A percentile compares a stretch with the other conserved stretches of the same genome.
Evolutionary conservation across 805 yeast species (phyloP).

Genomic region (Kuraishia cidri): DNA sequence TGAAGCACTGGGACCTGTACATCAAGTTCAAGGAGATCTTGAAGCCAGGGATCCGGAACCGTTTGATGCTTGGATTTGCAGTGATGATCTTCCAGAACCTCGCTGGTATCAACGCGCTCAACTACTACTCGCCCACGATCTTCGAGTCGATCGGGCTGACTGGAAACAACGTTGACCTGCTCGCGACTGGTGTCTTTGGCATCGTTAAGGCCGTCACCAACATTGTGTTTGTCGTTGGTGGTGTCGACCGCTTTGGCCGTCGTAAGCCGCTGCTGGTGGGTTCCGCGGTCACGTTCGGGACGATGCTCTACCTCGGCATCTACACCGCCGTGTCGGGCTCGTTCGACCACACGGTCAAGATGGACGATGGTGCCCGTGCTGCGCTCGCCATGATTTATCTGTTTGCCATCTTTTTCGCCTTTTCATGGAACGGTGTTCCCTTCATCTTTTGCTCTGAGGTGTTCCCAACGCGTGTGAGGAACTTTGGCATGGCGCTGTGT

Average conservation of each 20-base stretch:
- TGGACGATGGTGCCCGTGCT: slow-evolving; percentile 22
- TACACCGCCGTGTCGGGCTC: slow-evolving; percentile 33
- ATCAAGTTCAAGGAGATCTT: slow-evolving; percentile 27
- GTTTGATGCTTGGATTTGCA: slow-evolving; percentile 27
- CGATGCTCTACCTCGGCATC: slow-evolving; percentile 40
- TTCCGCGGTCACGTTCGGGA: slow-evolving; percentile 28
- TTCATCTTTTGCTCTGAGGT: slow-evolving; percentile 39
- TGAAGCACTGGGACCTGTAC: too few species aligned
- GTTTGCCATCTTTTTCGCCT: slow-evolving; percentile 34
- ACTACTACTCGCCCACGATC: slow-evolving; percentile 44
- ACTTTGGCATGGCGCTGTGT: slow-evolving; percentile 31
- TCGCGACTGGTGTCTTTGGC: slow-evolving; percentile 47
- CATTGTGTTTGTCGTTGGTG: slow-evolving; percentile 31
- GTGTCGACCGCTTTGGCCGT: slow-evolving; percentile 39
- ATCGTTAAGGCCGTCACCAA: slow-evolving; percentile 35
- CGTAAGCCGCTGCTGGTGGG: slow-evolving; percentile 28
- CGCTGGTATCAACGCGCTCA: slow-evolving; percentile 40
- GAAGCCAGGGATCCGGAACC: slow-evolving; percentile 16
- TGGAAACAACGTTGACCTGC: slow-evolving; percentile 33
- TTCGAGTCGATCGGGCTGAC: slow-evolving; percentile 39
- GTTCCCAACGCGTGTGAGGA: slow-evolving; percentile 32
- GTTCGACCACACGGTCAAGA: slow-evolving; percentile 23
- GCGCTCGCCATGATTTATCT: slow-evolving; percentile 36
- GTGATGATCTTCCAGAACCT: slow-evolving; percentile 34
- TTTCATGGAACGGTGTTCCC: slow-evolving; percentile 37